Percentiles rank a stretch among this genome's conserved stretches.
Conservation (phyloP, 345 rosid species). For the Clausena lansium region DNA sequence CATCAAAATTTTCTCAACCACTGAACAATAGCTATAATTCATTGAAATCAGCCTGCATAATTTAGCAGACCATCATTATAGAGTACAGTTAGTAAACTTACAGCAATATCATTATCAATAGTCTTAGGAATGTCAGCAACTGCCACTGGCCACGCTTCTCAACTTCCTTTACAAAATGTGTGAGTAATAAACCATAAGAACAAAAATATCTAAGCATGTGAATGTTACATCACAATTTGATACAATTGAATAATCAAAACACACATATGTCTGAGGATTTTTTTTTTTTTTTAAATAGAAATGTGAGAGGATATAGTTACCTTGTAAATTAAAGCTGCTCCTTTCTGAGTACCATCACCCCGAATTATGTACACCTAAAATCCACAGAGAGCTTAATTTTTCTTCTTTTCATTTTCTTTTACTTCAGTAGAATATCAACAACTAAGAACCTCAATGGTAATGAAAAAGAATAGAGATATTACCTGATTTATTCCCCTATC, state of each 20-base stretch:
- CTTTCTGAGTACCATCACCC: conserved; percentile 90
- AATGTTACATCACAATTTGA: background rate
- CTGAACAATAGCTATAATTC: background rate
- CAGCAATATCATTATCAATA: conserved; percentile 87
- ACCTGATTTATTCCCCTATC: conserved; percentile 96
- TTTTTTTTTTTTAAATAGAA: background rate
- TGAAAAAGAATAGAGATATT: conserved; percentile 7
- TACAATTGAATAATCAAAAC: background rate
- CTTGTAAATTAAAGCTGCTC: conserved; percentile 79
- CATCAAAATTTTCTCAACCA: background rate
- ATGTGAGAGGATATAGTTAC: conserved; percentile 31
- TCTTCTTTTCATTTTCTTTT: background rate
- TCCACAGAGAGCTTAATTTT: conserved; percentile 6
- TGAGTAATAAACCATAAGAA: conserved; percentile 10
- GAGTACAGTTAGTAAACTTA: conserved; percentile 39
- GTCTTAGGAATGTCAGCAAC: conserved; percentile 92
- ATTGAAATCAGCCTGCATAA: background rate
- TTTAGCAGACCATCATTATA: conserved; percentile 1
- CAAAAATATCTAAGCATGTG: background rate
- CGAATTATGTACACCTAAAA: conserved; percentile 89
- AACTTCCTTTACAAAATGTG: conserved; percentile 62
- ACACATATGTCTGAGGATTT: background rate
- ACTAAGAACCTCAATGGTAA: conserved; percentile 1
- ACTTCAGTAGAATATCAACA: background rate
- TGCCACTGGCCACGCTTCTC: conserved; percentile 82